Evolutionary conservation across 1,284 basidiomycete genomes (phyloP).

Genomic region (Sanghuangporus weigelae): DNA sequence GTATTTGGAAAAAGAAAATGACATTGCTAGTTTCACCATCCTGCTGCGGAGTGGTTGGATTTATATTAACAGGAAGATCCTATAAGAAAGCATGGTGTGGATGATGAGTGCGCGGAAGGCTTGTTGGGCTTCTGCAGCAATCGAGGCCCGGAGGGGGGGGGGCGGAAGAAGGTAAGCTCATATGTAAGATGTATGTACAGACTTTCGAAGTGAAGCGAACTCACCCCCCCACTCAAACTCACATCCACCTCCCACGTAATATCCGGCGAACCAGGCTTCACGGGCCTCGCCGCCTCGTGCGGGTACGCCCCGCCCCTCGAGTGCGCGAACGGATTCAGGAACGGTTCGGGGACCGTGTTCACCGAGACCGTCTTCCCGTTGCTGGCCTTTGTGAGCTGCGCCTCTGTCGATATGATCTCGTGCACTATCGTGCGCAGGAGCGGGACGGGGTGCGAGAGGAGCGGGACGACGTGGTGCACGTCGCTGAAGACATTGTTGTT

Average conservation of each 20-base stretch:
- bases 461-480: conserved; percentile 1
- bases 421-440: conserved; percentile 7
- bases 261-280: conserved; percentile 2
- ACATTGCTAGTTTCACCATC: too few species aligned
- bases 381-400: neutral
- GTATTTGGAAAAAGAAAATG: too few species aligned
- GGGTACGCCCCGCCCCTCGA: conserved; percentile 12
- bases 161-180: too few species aligned
- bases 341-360: conserved; percentile 6
- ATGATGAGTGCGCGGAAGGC: neutral
- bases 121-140: neutral
- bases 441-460: conserved; percentile 6
- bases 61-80: too few species aligned
- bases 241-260: neutral
- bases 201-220: neutral
- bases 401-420: neutral
- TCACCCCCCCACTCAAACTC: neutral
- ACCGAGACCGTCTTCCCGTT: conserved; percentile 6
- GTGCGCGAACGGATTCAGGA: conserved; percentile 8
- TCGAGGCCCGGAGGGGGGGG: too few species aligned
- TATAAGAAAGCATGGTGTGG: neutral
- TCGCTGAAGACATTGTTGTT: neutral
- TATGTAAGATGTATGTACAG: neutral
- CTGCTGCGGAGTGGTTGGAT: too few species aligned
- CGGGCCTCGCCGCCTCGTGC: neutral